These are phyloP conservation scores for Odontarrhena argentea DNA, from an alignment of 345 rosid species.

Conservation along the genomic window DNA sequence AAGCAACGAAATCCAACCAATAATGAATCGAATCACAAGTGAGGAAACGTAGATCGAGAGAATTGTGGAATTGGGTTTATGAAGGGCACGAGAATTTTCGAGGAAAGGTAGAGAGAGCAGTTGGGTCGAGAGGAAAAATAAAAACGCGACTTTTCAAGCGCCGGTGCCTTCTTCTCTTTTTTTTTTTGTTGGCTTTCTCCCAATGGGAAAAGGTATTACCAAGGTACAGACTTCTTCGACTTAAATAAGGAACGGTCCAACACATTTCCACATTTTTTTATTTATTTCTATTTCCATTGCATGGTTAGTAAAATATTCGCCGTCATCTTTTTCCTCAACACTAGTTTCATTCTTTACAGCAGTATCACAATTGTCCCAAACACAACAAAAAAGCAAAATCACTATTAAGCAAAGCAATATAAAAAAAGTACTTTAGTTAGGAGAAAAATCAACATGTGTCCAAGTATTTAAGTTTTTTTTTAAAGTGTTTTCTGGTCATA, in stretches of 20 bases:
- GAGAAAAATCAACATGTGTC: no score
- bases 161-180: constrained; percentile 21
- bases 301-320: constrained; percentile 17
- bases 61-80: constrained; percentile 19
- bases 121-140: constrained; percentile 4
- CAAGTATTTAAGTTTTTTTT: no score
- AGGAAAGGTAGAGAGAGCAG: constrained; percentile 38
- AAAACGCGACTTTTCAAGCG: constrained; percentile 40
- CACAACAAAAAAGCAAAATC: neutral
- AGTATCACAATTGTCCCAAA: neutral
- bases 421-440: no score
- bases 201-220: constrained; percentile 25
- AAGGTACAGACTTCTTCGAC: constrained; percentile 25
- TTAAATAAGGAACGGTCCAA: constrained; percentile 42
- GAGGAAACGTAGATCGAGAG: constrained; percentile 27
- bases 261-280: neutral
- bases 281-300: neutral
- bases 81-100: constrained; percentile 36
- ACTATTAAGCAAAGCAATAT: no score
- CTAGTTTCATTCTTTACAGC: neutral
- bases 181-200: constrained; percentile 39
- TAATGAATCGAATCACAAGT: constrained; percentile 12
- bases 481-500: no score
- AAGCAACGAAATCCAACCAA: neutral
- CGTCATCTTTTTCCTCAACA: constrained; percentile 33